phyloP scores from a whole-genome alignment of 2,329 filamentous ascomycete genomes.

The Byssothecium circinans region DNA sequence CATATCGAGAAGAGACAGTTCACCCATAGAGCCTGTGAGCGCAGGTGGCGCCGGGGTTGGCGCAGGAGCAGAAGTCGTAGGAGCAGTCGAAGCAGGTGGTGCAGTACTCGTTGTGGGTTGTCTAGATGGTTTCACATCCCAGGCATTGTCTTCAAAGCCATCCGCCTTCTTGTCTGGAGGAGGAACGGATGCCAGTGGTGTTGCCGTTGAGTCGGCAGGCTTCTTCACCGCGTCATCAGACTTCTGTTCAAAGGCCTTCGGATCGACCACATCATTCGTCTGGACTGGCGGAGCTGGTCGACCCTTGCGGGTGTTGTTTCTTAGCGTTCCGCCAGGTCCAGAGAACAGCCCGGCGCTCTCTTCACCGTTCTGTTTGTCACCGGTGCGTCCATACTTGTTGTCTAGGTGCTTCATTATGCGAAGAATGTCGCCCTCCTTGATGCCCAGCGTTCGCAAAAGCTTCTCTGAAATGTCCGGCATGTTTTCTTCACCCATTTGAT shows the following conservation, averaged over 20 bases:
- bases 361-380: slow-evolving; percentile 59
- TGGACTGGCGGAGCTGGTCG: slow-evolving; percentile 84
- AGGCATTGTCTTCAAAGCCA: slow-evolving; percentile 95
- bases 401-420: slow-evolving; percentile 92
- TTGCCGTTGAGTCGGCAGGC: slow-evolving; percentile 50
- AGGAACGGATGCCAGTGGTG: slow-evolving; percentile 53
- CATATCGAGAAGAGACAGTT: slow-evolving; percentile 64
- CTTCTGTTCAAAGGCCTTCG: slow-evolving; percentile 77
- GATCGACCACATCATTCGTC: slow-evolving; percentile 81
- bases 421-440: slow-evolving; percentile 95
- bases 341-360: slow-evolving; percentile 76
- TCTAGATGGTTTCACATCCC: slow-evolving; percentile 87
- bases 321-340: slow-evolving; percentile 83
- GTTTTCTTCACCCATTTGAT: slow-evolving; percentile 95
- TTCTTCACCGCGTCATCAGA: slow-evolving; percentile 49
- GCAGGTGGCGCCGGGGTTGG: slow-evolving; percentile 37
- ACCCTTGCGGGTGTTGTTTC: slow-evolving; percentile 93
- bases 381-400: slow-evolving; percentile 70
- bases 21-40: slow-evolving; percentile 68
- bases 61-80: slow-evolving; percentile 59
- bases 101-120: slow-evolving; percentile 49
- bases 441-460: slow-evolving; percentile 81
- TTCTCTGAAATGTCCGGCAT: slow-evolving; percentile 84
- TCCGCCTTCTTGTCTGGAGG: slow-evolving; percentile 53
- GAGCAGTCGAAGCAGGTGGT: slow-evolving; percentile 45